A percentile compares a stretch with the other conserved stretches of the same genome.
Conservation (phyloP, 1,284 basidiomycete species). For the Heterobasidion irregulare region DNA sequence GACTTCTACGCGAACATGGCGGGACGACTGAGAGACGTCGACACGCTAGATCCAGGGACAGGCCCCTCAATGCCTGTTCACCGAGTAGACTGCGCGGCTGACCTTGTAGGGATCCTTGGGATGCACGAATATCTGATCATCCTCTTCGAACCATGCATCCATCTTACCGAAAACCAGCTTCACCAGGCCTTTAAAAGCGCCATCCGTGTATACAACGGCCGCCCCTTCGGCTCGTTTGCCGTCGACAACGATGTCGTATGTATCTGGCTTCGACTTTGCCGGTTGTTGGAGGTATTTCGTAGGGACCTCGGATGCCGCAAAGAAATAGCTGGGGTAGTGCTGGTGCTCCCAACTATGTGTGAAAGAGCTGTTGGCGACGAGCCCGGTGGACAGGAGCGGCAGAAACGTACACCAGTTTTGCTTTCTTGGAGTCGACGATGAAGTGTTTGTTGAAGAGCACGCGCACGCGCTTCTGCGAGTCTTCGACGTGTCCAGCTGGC, state of each 20-base stretch:
- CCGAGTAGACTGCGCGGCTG: background rate
- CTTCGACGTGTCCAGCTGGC: conserved; percentile 30
- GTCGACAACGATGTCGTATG: conserved; percentile 41
- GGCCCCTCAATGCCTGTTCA: background rate
- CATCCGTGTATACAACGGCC: conserved; percentile 31
- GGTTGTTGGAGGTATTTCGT: conserved; percentile 29
- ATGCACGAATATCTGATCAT: conserved; percentile 51
- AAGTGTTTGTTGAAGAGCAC: conserved; percentile 43
- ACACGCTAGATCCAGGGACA: conserved; percentile 32
- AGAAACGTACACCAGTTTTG: conserved; percentile 50
- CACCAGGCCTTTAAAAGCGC: conserved; percentile 37
- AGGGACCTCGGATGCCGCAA: conserved; percentile 33
- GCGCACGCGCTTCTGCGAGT: conserved; percentile 39
- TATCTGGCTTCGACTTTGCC: conserved; percentile 14
- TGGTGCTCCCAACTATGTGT: conserved; percentile 44
- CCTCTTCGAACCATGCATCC: conserved; percentile 65
- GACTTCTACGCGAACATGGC: conserved; percentile 51
- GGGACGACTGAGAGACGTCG: conserved; percentile 51
- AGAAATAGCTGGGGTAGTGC: conserved; percentile 48
- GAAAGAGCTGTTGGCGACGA: background rate
- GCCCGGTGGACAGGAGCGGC: background rate
- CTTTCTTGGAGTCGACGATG: conserved; percentile 42
- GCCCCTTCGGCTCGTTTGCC: conserved; percentile 28
- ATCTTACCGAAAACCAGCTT: conserved; percentile 40
- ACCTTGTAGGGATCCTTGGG: conserved; percentile 68